phyloP scores from a whole-genome alignment of 2,329 filamentous ascomycete genomes.

The Pseudofabraea citricarpa region DNA sequence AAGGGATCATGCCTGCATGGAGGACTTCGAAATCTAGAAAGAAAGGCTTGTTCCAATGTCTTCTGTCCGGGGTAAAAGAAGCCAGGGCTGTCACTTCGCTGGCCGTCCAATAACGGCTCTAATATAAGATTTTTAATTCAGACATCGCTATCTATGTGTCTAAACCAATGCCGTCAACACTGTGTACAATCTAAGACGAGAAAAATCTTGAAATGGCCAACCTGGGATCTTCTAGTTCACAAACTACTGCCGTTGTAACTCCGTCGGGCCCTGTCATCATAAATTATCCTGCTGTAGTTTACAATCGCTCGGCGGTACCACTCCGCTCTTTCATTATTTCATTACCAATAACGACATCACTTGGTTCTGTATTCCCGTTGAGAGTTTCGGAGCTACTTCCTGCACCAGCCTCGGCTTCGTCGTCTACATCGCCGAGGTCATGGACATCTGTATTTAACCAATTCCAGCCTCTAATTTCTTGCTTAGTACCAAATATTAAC shows the following conservation, averaged over 20 bases:
- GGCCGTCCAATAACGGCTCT: too few species aligned
- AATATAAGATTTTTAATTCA: too few species aligned
- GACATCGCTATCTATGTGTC: too few species aligned
- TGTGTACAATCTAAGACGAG: too few species aligned
- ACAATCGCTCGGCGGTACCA: slow-evolving; percentile 7
- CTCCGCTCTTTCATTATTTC: slow-evolving; percentile 13
- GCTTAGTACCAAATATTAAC: slow-evolving; percentile 18
- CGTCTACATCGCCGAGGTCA: slow-evolving; percentile 13
- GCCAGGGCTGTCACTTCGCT: too few species aligned
- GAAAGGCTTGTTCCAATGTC: too few species aligned
- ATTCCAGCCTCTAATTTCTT: slow-evolving; percentile 23
- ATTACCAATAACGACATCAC: slow-evolving; percentile 17
- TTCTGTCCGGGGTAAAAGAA: too few species aligned
- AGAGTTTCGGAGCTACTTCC: not conserved
- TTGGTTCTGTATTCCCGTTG: not conserved
- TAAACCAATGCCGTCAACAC: too few species aligned
- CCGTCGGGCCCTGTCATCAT: not conserved
- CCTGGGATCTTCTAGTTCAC: not conserved
- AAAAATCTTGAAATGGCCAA: too few species aligned
- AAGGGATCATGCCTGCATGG: too few species aligned
- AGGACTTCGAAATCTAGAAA: too few species aligned
- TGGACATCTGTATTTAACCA: slow-evolving; percentile 19
- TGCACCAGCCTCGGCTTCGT: slow-evolving; percentile 8
- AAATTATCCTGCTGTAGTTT: too few species aligned
- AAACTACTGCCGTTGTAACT: not conserved